Evolutionary conservation across 176 grass and related monocot genomes (phyloP).

Genomic region (Ensete ventricosum): DNA sequence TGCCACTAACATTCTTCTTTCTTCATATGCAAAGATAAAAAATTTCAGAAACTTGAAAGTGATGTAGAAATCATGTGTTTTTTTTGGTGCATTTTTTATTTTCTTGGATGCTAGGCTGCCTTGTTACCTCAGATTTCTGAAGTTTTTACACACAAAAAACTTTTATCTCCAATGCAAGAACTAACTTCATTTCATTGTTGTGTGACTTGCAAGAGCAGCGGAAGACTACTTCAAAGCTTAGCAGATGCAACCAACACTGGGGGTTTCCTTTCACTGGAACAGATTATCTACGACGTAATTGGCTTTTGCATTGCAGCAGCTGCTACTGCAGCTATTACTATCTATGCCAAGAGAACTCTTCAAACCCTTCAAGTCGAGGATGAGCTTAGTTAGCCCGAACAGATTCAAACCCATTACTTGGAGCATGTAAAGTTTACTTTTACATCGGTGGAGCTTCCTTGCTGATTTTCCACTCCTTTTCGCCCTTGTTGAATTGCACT

Average conservation of each 20-base stretch:
- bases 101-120: too few species aligned
- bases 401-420: background rate
- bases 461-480: background rate
- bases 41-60: too few species aligned
- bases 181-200: background rate
- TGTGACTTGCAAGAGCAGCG: constrained; percentile 38
- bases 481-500: too few species aligned
- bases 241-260: constrained; percentile 67
- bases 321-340: constrained; percentile 87
- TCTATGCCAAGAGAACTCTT: constrained; percentile 89
- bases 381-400: constrained; percentile 35
- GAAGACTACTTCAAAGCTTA: constrained; percentile 65
- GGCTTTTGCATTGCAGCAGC: constrained; percentile 68
- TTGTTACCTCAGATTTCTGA: too few species aligned
- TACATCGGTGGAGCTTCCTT: background rate
- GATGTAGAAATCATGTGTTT: too few species aligned
- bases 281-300: constrained; percentile 76
- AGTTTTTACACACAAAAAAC: background rate
- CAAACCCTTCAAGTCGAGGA: constrained; percentile 80
- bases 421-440: background rate
- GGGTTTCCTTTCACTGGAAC: constrained; percentile 73
- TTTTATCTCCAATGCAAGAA: background rate
- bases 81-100: too few species aligned
- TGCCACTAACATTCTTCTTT: too few species aligned
- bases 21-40: too few species aligned